Percentiles rank a stretch among this genome's conserved stretches.
Conservation (phyloP, 1,284 basidiomycete species). For the Tylopilus sp. region DNA sequence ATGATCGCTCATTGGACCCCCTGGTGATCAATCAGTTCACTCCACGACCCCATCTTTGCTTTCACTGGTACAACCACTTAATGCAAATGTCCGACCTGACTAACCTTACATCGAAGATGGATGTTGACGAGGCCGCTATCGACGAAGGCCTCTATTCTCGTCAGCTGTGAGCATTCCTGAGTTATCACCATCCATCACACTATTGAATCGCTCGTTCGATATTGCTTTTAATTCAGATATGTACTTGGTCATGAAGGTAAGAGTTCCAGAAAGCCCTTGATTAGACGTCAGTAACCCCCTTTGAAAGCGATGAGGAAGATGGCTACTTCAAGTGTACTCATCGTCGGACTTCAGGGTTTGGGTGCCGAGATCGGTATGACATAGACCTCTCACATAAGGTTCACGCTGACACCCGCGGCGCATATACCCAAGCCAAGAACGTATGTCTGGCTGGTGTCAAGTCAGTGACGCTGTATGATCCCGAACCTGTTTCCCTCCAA, state of each 20-base stretch:
- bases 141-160: constrained; percentile 94
- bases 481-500: constrained; percentile 78
- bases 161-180: constrained; percentile 71
- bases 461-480: constrained; percentile 95
- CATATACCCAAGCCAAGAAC: constrained; percentile 79
- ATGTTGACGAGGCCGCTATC: constrained; percentile 79
- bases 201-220: constrained; percentile 18
- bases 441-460: constrained; percentile 96
- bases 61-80: constrained; percentile 1
- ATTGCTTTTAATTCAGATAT: constrained; percentile 57
- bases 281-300: constrained; percentile 6
- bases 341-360: constrained; percentile 90
- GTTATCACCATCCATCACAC: constrained; percentile 14
- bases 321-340: constrained; percentile 94
- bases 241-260: constrained; percentile 94
- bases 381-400: constrained; percentile 5
- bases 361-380: constrained; percentile 91
- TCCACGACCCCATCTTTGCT: constrained; percentile 3
- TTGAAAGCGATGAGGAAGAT: constrained; percentile 95
- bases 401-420: constrained; percentile 8
- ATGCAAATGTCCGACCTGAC: constrained; percentile 48
- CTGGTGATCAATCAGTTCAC: not conserved
- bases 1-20: not conserved
- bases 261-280: not conserved
- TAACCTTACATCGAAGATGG: constrained; percentile 62